These are phyloP conservation scores for Arabidopsis hybrid DNA, from an alignment of 441 rosid species.

Conservation along the genomic window DNA sequence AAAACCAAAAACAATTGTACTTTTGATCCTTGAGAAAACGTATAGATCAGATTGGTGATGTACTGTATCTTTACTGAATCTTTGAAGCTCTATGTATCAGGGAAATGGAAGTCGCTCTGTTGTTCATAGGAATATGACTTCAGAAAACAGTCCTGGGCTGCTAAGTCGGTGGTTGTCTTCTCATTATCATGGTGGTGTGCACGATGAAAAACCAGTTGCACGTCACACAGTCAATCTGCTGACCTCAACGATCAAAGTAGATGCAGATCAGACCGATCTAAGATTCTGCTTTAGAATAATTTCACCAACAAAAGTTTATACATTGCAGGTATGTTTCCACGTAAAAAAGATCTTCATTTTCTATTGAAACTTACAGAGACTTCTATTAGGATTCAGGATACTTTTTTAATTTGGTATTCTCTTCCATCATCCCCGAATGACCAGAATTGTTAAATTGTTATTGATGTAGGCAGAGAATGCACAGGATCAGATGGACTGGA, in stretches of 20 bases:
- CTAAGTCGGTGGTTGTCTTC: slow-evolving; percentile 97
- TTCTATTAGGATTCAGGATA: not conserved
- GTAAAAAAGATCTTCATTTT: slow-evolving; percentile 3
- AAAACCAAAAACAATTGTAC: slow-evolving; percentile 9
- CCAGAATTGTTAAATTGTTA: slow-evolving; percentile 13
- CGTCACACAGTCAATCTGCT: slow-evolving; percentile 93
- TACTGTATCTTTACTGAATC: slow-evolving; percentile 33
- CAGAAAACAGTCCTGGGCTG: slow-evolving; percentile 80
- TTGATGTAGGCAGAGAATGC: slow-evolving; percentile 95
- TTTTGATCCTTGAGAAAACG: slow-evolving; percentile 26
- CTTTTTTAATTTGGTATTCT: not conserved
- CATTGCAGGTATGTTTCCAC: slow-evolving; percentile 75
- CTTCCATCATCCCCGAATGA: slow-evolving; percentile 1
- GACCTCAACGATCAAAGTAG: slow-evolving; percentile 93
- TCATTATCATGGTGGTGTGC: slow-evolving; percentile 86
- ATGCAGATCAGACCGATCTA: slow-evolving; percentile 95
- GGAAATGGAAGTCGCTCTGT: slow-evolving; percentile 70
- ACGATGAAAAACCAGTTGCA: slow-evolving; percentile 94
- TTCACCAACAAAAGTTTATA: slow-evolving; percentile 87
- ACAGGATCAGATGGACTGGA: slow-evolving; percentile 95
- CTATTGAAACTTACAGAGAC: not conserved
- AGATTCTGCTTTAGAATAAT: slow-evolving; percentile 98
- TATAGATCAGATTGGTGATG: slow-evolving; percentile 31
- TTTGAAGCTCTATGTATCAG: slow-evolving; percentile 51
- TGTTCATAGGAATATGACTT: slow-evolving; percentile 57